Evolutionary conservation across 2,329 filamentous ascomycete genomes (phyloP), one percentile per base, ranked within the genome.

Genomic region (Trichocomaceae sp.): DNA sequence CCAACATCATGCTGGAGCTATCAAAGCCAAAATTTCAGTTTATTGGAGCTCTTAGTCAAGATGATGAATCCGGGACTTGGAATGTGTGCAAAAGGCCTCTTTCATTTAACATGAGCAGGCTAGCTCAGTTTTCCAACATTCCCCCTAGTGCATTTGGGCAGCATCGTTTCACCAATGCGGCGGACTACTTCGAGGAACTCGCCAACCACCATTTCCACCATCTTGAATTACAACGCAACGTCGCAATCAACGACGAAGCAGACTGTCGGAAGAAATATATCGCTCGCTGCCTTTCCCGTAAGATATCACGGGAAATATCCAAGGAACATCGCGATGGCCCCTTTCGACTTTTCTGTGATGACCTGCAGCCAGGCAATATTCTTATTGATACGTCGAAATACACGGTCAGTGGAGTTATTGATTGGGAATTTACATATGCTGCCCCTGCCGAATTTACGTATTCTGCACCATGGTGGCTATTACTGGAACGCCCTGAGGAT

Each of bases 351-450:
- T 57, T 66, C 49, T 70, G 64, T 55, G 66, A 69, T 54, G 67
- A 69, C 50, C 51, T 68, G 47, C 55, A 57, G 7, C 66, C 64
- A 5, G 63, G 57, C 6, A 65, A 65, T 58, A 58, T 64, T 5
- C 57, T 67, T 57, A 50, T 63, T 52, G 60, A 64, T 56, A 51
- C 60, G 47, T 55, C 47, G 54, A 55, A 54, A 20, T 59, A 60
- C 46, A 37, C 35, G 51, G 56, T 66, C n/a, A 56, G 42, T 37
- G 62, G 57, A 33, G 64, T 63, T 9, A 59, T 67, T 20, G 64
- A 68, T 47, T 68, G 62, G 64, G 64, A 66, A 47, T 66, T 63
- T 53, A 57, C 59, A n/a, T 63, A 68, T 45, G 62, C 61, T 47
- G 64, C 63, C 15, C 59, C 60, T 17, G 58, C 60, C 52, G 59